Base-by-base conservation (phyloP, 306 rosid genomes). In the Heteromeles arbutifolia region DNA sequence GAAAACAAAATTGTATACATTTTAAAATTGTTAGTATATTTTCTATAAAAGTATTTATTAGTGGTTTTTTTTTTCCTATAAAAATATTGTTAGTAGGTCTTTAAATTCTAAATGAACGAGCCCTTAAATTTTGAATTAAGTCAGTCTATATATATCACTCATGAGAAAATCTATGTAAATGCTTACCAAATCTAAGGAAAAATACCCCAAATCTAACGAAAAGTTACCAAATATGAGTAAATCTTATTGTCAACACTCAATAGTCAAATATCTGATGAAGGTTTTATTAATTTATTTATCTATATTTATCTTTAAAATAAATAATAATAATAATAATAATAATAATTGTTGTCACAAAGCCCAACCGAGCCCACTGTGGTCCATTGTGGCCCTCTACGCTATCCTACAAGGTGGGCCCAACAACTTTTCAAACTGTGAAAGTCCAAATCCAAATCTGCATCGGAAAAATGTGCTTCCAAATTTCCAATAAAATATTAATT, bases 361-460 rank as follows among this genome's bases (percentile, higher is more conserved):
- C n/a, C 3, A 21, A 31, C 24, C 18, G 28, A 71, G 67, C 77
- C 77, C 72, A 71, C 44, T 74, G 25, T 56, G 73, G 73, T 63
- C 79, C 84, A 69, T 17, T 24, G 19, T 22, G 70, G 52, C 9
- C 62, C 80, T 70, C 21, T 17, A 19, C 22, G 64, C 76, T 68
- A 72, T 75, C 77, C 76, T 14, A 8, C 17, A 19, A 22, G 67
- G 73, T 68, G 74, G 80, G 45, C 80, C 69, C 84, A 73, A n/a
- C 3, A 29, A 37, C 72, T 24, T 76, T 67, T 24, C 39, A 52
- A 26, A 37, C 22, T n/a, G 0, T 72, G 71, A 65, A 69, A 69
- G 21, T 25, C 66, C 58, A 65, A 74, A 52, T 12, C 21, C 53
- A 43, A 22, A 61, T 74, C 56, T 25, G 6, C 5, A 25, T 39